A percentile compares a stretch with the other conserved stretches of the same genome.
phyloP scores from a whole-genome alignment of 768 basidiomycete species.

The Pleurotus giganteus region DNA sequence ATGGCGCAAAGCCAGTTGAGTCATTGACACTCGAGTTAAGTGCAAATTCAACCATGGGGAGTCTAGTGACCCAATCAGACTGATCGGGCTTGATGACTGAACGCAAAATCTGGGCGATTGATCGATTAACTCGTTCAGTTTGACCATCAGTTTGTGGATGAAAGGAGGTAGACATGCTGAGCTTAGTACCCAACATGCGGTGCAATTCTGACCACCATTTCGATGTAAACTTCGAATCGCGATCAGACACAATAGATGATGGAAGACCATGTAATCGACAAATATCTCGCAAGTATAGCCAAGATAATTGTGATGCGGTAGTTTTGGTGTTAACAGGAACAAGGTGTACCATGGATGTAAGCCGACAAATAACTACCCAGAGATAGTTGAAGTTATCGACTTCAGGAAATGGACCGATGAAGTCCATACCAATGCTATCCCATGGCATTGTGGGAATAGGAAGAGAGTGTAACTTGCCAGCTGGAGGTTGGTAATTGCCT shows the following conservation, averaged over 20 bases:
- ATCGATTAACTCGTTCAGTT: conserved; percentile 24
- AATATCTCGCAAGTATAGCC: conserved; percentile 26
- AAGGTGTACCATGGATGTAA: conserved; percentile 31
- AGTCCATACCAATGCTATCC: conserved; percentile 39
- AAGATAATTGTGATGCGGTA: conserved; percentile 25
- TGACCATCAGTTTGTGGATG: conserved; percentile 41
- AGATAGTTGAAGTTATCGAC: conserved; percentile 24
- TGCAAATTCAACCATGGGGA: conserved; percentile 36
- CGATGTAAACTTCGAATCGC: conserved; percentile 33
- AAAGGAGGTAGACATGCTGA: conserved; percentile 34
- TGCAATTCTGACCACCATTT: conserved; percentile 30
- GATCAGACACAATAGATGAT: conserved; percentile 27
- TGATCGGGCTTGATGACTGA: conserved; percentile 23
- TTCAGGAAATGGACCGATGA: conserved; percentile 32
- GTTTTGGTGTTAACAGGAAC: conserved; percentile 23
- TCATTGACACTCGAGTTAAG: conserved; percentile 27
- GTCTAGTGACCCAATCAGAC: conserved; percentile 26
- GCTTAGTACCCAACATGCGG: conserved; percentile 23
- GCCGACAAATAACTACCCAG: conserved; percentile 27
- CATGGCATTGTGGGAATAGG: conserved; percentile 29
- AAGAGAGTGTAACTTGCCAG: conserved; percentile 27
- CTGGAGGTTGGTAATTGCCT: conserved; percentile 11
- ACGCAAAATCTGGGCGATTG: conserved; percentile 29
- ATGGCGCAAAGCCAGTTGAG: conserved; percentile 33
- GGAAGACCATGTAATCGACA: conserved; percentile 29